These are phyloP conservation scores for Ogataea allantospora DNA, from an alignment of 805 yeast species.

Conservation along the genomic window DNA sequence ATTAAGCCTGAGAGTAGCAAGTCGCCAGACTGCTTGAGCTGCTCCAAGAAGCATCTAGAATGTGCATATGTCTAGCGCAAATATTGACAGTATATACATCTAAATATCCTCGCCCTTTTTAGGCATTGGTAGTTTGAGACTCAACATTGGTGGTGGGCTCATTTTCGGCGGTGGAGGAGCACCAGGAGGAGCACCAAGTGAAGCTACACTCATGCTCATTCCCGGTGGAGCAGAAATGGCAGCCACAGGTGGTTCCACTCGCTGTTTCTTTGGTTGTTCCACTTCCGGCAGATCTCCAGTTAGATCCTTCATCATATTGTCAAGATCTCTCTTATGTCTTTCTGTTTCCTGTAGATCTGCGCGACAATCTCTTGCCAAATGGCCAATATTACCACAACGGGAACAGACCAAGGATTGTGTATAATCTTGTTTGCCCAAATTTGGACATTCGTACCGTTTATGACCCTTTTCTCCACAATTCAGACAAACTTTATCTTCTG, in stretches of 20 bases:
- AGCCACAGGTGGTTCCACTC: not conserved
- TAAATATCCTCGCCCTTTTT: slow-evolving; percentile 1
- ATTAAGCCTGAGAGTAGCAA: slow-evolving; percentile 27
- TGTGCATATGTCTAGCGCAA: slow-evolving; percentile 23
- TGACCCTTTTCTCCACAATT: slow-evolving; percentile 69
- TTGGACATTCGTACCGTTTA: slow-evolving; percentile 63
- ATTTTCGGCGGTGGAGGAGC: slow-evolving; percentile 9
- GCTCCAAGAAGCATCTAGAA: slow-evolving; percentile 30
- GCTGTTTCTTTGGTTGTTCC: slow-evolving; percentile 1
- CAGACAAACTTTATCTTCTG: slow-evolving; percentile 60
- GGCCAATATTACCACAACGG: slow-evolving; percentile 81
- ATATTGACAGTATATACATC: slow-evolving; percentile 3
- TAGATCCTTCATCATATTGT: slow-evolving; percentile 49
- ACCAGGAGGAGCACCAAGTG: slow-evolving; percentile 13
- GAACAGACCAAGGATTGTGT: slow-evolving; percentile 64
- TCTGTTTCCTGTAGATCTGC: slow-evolving; percentile 28
- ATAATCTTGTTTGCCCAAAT: slow-evolving; percentile 40
- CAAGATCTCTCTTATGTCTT: slow-evolving; percentile 47
- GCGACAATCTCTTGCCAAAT: slow-evolving; percentile 84
- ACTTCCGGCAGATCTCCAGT: slow-evolving; percentile 32
- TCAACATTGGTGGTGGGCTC: not conserved
- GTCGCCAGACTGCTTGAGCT: slow-evolving; percentile 27
- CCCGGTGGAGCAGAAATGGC: slow-evolving; percentile 24
- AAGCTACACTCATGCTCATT: slow-evolving; percentile 3
- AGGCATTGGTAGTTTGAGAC: not conserved